Evolutionary conservation across 1,284 basidiomycete species (phyloP).

Genomic region (Tetrapyrgos nigripes): DNA sequence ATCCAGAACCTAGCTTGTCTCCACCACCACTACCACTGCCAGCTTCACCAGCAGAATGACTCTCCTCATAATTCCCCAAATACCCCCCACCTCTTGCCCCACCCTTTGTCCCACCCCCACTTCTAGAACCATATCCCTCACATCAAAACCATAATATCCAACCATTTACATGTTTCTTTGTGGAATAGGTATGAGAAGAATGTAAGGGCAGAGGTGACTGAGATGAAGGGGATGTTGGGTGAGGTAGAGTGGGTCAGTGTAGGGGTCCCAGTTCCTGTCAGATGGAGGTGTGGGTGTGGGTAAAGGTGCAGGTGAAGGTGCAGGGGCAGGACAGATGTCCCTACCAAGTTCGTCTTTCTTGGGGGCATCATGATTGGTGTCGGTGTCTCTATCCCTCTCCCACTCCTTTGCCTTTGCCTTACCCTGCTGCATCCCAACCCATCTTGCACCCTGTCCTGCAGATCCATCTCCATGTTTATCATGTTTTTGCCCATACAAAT

Average conservation of each 20-base stretch:
- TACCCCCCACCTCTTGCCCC: constrained; percentile 23
- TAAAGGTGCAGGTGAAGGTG: neutral
- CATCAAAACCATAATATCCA: constrained; percentile 79
- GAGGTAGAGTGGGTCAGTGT: neutral
- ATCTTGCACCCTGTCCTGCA: constrained; percentile 22
- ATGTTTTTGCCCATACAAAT: neutral
- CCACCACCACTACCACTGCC: no score
- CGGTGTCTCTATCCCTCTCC: neutral
- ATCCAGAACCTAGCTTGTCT: no score
- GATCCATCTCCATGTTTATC: constrained; percentile 10
- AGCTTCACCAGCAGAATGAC: constrained; percentile 15
- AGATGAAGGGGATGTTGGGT: constrained; percentile 26
- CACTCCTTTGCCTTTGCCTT: no score
- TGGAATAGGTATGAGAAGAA: constrained; percentile 63
- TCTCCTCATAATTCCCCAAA: constrained; percentile 46
- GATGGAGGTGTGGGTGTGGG: no score
- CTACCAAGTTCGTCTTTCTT: neutral
- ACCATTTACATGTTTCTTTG: constrained; percentile 49
- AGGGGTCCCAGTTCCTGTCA: neutral
- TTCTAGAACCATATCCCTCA: constrained; percentile 60
- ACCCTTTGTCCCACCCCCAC: constrained; percentile 29
- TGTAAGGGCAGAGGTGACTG: constrained; percentile 59
- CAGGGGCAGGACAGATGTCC: neutral
- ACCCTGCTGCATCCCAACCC: neutral
- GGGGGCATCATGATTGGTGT: no score